Base-by-base conservation (phyloP, 2,329 filamentous ascomycete genomes). In the Aspergillus luchuensis region DNA sequence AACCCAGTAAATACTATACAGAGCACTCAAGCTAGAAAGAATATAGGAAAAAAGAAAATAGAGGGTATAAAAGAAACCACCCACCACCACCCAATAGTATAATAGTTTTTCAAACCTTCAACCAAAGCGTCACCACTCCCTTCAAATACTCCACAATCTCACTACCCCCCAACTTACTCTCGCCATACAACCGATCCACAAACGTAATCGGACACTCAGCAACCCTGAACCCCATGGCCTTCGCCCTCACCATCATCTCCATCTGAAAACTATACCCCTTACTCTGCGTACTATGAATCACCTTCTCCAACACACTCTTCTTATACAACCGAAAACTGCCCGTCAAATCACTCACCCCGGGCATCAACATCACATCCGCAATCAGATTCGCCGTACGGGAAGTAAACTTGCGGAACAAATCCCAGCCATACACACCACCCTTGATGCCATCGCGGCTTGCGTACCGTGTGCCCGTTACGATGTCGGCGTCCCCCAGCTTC, bases 251-350 rank as follows among this genome's bases (percentile, higher is more conserved):
- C 89, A 97, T 98, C 88, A 99, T 90, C 84, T 97, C 94, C 95
- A 99, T 99, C 87, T 99, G 95, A 84, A 99, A 99, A 43, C 91
- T 94, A 78, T 98, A 99, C 2, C 95, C 95, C 81, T 98, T 97
- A 76, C 91, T 95, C 84, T 97, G 90, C 8, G 92, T 97, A 78
- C 86, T 91, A 72, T 85, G 82, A 71, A 99, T 97, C 60, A 96
- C 92, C 83, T 91, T 93, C 77, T 96, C 87, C 72, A 99, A 79
- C 63, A 97, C 91, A 62, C 83, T 81, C 81, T 90, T 92, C 88
- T 96, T 98, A 79, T 99, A 99, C 76, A 99, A 78, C 65, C 95
- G 83, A 81, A 98, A 99, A 76, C 90, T 94, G 52, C 95, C 95
- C 36, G 95, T 99, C 75, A 99, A 80, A 78, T 99, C 95, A 75